Conservation (phyloP, 495 filamentous ascomycete genomes). For the Penicillium antarcticum region DNA sequence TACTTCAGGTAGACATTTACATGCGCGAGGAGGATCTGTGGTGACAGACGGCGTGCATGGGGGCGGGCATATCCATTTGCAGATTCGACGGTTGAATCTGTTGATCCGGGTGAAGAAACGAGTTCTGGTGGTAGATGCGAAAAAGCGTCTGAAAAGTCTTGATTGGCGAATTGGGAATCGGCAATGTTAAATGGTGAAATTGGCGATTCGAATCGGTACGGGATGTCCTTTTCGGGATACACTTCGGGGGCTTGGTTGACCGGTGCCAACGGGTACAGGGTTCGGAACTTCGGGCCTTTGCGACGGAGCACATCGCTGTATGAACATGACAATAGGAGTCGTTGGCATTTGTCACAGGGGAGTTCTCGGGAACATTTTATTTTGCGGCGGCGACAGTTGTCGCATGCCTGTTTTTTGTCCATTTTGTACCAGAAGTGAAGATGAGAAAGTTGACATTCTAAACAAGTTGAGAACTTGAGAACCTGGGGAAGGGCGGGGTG, state of each 20-base stretch:
- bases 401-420: conserved; percentile 38
- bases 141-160: conserved; percentile 26
- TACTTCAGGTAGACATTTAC: conserved; percentile 50
- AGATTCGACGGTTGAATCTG: conserved; percentile 32
- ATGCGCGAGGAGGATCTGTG: conserved; percentile 38
- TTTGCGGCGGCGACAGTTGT: conserved; percentile 45
- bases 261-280: conserved; percentile 42
- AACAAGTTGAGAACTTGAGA: no score
- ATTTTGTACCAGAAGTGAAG: no score
- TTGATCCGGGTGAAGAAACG: conserved; percentile 43
- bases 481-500: conserved; percentile 25
- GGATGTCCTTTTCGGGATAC: conserved; percentile 20
- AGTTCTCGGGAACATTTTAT: conserved; percentile 44
- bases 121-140: conserved; percentile 30
- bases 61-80: conserved; percentile 15
- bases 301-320: conserved; percentile 43
- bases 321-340: conserved; percentile 43
- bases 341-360: conserved; percentile 45
- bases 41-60: conserved; percentile 26
- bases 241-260: conserved; percentile 27
- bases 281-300: conserved; percentile 46
- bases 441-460: neutral
- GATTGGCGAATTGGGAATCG: conserved; percentile 22
- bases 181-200: conserved; percentile 27
- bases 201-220: conserved; percentile 27